Base-by-base conservation (phyloP, 306 rosid genomes). In the Gastrolobium villosum region DNA sequence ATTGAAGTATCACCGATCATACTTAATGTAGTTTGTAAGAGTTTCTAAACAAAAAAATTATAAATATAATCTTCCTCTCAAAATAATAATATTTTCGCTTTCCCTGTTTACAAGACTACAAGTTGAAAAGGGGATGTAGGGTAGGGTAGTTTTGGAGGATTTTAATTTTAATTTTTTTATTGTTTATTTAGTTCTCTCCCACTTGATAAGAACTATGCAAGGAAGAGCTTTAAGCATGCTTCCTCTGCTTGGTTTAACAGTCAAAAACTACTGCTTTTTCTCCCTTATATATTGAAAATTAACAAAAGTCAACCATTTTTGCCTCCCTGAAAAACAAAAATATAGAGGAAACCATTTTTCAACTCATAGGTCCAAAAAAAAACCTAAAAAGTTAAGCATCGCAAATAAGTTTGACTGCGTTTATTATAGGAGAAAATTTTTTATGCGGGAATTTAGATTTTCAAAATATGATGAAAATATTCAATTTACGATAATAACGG, bases 161-260 rank as follows among this genome's bases (percentile, higher is more conserved):
- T 44, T n/a, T n/a, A n/a, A n/a, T n/a, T n/a, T n/a, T n/a, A n/a
- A n/a, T n/a, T n/a, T n/a, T n/a, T 50, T 9, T 66, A 68, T 43
- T 56, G 65, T 28, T 45, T 11, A 1, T n/a, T 67, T 43, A 8
- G 48, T 53, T 68, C 8, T 60, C 59, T 41, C 4, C 36, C 67
- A 76, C 61, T 40, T 82, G 30, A 45, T 26, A 53, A 70, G 56
- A 64, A 75, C 32, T 60, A 49, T 15, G 50, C 57, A 79, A 11
- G 32, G 36, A 14, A n/a, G 67, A 26, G 30, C 68, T 34, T 48
- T 50, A 10, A 11, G 3, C 55, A 66, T 68, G 41, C 64, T 60
- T 79, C 32, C 43, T 62, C 5, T 49, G 37, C 3, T 71, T 72
- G 59, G 36, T 60, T 10, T 2, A 56, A 61, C 74, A 50, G 63